These are phyloP conservation scores for Hansfordia pulvinata DNA, from an alignment of 2,329 filamentous ascomycete species.

Conservation along the genomic window DNA sequence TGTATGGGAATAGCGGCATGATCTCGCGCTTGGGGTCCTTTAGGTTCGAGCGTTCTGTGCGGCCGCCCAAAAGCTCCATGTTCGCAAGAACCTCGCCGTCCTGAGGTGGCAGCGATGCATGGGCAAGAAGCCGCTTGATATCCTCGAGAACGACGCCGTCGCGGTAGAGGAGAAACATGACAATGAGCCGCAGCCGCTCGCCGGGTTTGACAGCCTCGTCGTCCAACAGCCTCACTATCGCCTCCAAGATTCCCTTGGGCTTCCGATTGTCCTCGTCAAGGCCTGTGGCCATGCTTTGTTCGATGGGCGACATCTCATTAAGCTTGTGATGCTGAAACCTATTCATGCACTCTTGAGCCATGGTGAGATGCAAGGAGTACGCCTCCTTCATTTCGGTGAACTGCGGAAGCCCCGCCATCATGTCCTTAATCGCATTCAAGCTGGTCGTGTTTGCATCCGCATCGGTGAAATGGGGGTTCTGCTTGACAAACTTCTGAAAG, in stretches of 20 bases:
- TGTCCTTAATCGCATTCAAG: conserved; percentile 88
- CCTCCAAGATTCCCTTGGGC: conserved; percentile 76
- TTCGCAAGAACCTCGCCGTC: conserved; percentile 65
- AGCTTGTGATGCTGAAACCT: conserved; percentile 77
- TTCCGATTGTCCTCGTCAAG: conserved; percentile 87
- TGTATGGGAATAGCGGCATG: conserved; percentile 58
- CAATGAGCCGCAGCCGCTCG: conserved; percentile 74
- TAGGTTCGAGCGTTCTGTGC: conserved; percentile 49
- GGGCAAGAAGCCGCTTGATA: conserved; percentile 69
- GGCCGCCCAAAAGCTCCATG: conserved; percentile 69
- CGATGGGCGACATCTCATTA: conserved; percentile 71
- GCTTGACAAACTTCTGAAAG: conserved; percentile 80
- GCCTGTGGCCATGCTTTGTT: conserved; percentile 85
- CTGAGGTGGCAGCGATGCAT: conserved; percentile 63
- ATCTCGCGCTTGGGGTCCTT: conserved; percentile 62
- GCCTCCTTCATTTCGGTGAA: conserved; percentile 93
- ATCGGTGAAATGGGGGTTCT: conserved; percentile 86
- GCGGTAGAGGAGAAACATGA: conserved; percentile 75
- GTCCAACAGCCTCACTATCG: conserved; percentile 77
- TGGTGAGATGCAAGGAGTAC: conserved; percentile 86
- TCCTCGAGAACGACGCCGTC: conserved; percentile 78
- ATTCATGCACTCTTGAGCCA: conserved; percentile 97
- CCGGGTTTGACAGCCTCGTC: conserved; percentile 58
- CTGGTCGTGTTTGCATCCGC: conserved; percentile 55
- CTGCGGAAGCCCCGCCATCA: conserved; percentile 87